Evolutionary conservation across 2,329 filamentous ascomycete species (phyloP).

Genomic region (Trichocomaceae sp.): DNA sequence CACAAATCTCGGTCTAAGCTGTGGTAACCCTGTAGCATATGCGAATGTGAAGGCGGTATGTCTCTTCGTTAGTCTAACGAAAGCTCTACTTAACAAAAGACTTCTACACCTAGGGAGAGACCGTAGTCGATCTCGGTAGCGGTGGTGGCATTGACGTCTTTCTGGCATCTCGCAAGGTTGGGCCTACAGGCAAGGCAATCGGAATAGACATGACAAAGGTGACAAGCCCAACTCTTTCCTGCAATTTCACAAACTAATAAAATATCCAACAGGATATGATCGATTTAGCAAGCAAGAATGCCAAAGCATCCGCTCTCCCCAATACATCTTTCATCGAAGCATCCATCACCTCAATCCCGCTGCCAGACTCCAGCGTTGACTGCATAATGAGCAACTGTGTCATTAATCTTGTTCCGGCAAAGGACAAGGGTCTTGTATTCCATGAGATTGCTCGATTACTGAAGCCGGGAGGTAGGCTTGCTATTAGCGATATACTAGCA

Average conservation of each 20-base stretch:
- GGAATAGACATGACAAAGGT: conserved; percentile 58
- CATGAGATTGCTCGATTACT: conserved; percentile 53
- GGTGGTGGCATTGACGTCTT: conserved; percentile 56
- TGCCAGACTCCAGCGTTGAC: conserved; percentile 41
- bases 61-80: neutral
- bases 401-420: conserved; percentile 51
- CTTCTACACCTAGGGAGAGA: conserved; percentile 43
- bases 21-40: conserved; percentile 48
- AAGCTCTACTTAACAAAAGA: neutral
- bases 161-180: conserved; percentile 47
- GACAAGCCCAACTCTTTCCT: conserved; percentile 1
- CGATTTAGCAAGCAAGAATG: conserved; percentile 43
- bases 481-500: conserved; percentile 55
- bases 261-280: conserved; percentile 47
- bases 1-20: conserved; percentile 50
- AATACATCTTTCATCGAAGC: conserved; percentile 50
- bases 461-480: conserved; percentile 52
- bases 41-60: conserved; percentile 42
- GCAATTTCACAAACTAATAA: neutral
- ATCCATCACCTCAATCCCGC: conserved; percentile 46
- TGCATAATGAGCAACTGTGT: conserved; percentile 60
- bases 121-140: conserved; percentile 51
- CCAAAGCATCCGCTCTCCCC: conserved; percentile 27
- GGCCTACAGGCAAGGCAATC: conserved; percentile 43
- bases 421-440: conserved; percentile 51